Evolutionary conservation across 768 basidiomycete genomes (phyloP).

Genomic region (Leccinum barrowsii): DNA sequence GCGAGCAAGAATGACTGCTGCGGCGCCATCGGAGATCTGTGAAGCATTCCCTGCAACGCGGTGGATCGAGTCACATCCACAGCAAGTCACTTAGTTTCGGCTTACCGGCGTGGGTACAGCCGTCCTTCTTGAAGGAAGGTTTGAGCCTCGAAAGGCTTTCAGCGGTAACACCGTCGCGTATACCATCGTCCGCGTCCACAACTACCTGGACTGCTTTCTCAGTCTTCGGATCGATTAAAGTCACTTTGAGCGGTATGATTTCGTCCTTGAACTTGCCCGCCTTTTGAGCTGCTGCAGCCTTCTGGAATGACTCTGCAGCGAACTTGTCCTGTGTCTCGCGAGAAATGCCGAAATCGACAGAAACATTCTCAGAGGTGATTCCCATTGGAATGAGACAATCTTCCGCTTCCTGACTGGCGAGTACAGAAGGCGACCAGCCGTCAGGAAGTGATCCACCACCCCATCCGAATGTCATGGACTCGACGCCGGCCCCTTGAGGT

Average conservation of each 20-base stretch:
- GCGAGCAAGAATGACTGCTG: constrained; percentile 80
- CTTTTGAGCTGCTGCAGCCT: constrained; percentile 77
- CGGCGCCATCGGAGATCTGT: constrained; percentile 90
- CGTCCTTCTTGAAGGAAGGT: constrained; percentile 78
- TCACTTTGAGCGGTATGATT: constrained; percentile 77
- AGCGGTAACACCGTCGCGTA: constrained; percentile 79
- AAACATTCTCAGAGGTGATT: constrained; percentile 93
- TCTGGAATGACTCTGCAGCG: constrained; percentile 80
- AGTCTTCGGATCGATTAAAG: constrained; percentile 68
- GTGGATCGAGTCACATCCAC: constrained; percentile 2
- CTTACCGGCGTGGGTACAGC: constrained; percentile 68
- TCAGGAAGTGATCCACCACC: constrained; percentile 55
- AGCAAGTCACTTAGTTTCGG: constrained; percentile 1
- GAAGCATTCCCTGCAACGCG: constrained; percentile 62
- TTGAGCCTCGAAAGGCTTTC: constrained; percentile 79
- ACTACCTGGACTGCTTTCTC: constrained; percentile 62
- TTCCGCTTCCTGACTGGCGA: constrained; percentile 62
- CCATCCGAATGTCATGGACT: constrained; percentile 84
- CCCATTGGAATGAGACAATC: constrained; percentile 91
- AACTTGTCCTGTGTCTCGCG: constrained; percentile 82
- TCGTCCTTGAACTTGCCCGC: constrained; percentile 80
- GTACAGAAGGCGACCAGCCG: constrained; percentile 60
- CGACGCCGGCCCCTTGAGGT: constrained; percentile 71
- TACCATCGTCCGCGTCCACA: constrained; percentile 81
- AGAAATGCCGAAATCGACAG: constrained; percentile 68